A percentile compares a stretch with the other conserved stretches of the same genome.
These are phyloP conservation scores for Chenopodium berlandieri DNA, from an alignment of 148 eudicot genomes.

Conservation along the genomic window DNA sequence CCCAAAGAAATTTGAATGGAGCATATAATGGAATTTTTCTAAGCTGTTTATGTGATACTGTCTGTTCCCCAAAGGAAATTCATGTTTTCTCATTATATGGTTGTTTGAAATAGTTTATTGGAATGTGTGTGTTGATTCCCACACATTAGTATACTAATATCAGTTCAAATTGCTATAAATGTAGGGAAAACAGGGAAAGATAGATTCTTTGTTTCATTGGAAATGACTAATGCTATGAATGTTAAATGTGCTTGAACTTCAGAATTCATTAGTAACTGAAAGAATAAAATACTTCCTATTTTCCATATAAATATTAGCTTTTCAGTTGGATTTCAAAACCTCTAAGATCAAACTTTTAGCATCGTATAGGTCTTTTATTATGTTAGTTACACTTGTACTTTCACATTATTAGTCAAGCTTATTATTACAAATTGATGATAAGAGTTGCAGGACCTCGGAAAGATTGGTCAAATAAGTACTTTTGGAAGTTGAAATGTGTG, in stretches of 20 bases:
- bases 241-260: neutral
- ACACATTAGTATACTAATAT: neutral
- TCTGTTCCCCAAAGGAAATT: neutral
- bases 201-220: neutral
- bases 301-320: neutral
- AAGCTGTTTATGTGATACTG: neutral
- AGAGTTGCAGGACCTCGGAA: neutral
- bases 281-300: neutral
- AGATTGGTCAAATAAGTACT: neutral
- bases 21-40: neutral
- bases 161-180: neutral
- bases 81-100: conserved; percentile 1
- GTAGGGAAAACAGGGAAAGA: neutral
- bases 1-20: neutral
- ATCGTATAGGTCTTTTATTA: neutral
- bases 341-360: neutral
- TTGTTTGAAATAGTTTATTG: neutral
- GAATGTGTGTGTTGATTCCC: neutral
- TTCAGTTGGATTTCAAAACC: neutral
- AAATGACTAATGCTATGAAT: neutral
- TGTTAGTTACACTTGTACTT: neutral
- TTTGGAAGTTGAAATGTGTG: neutral
- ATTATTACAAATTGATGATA: neutral
- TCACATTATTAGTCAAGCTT: neutral
- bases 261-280: neutral